Percentiles rank a stretch among this genome's conserved stretches.
Conservation (phyloP, 2,329 filamentous ascomycete species). For the Claviceps fusiformis region DNA sequence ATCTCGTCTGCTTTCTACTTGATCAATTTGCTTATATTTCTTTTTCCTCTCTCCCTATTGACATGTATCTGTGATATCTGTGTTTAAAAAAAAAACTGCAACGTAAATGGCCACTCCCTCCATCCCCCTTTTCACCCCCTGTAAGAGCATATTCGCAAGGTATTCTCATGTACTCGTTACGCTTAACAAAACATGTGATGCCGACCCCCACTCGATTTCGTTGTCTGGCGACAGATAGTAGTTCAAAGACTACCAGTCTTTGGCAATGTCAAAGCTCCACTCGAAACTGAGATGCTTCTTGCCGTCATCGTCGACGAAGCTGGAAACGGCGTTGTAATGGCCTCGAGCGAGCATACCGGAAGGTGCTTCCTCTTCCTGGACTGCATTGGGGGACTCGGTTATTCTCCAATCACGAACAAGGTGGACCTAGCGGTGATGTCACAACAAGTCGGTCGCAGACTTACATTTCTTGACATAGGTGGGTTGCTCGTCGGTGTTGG, state of each 20-base stretch:
- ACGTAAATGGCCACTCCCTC: not conserved
- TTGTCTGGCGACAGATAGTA: constrained; percentile 4
- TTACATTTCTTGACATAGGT: constrained; percentile 85
- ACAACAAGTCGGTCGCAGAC: constrained; percentile 20
- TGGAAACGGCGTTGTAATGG: constrained; percentile 78
- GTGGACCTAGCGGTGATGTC: not conserved
- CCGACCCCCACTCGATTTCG: not conserved
- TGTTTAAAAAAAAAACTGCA: not conserved
- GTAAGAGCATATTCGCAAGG: constrained; percentile 5
- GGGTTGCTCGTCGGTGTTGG: constrained; percentile 78
- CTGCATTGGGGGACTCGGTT: constrained; percentile 30
- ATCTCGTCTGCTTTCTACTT: not conserved
- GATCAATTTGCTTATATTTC: not conserved
- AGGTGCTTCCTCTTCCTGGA: constrained; percentile 84
- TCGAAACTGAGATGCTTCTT: constrained; percentile 82
- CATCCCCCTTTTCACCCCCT: not conserved
- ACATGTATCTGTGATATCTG: not conserved
- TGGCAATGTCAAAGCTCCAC: constrained; percentile 93
- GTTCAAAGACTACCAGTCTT: constrained; percentile 60
- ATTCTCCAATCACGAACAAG: too few species aligned
- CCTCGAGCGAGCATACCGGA: constrained; percentile 81
- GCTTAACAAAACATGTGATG: constrained; percentile 6
- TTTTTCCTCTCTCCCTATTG: not conserved
- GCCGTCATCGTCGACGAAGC: constrained; percentile 92
- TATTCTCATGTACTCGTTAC: constrained; percentile 11